A percentile compares a stretch with the other conserved stretches of the same genome.
phyloP scores from a whole-genome alignment of 2,329 filamentous ascomycete genomes.

The Fusarium armeniacum region DNA sequence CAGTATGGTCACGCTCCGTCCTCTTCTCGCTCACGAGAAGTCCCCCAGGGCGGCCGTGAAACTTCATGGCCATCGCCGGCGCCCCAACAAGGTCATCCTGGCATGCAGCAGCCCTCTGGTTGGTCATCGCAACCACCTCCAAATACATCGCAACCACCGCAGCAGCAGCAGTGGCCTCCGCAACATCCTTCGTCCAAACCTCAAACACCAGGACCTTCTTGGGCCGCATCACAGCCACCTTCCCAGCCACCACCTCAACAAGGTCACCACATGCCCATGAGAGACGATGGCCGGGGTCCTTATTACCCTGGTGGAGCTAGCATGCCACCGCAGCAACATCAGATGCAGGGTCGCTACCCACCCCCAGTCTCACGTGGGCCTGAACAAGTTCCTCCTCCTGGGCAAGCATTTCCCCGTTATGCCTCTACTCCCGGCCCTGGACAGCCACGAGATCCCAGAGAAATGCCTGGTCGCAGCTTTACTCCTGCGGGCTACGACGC shows the following conservation, averaged over 20 bases:
- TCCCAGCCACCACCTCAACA: slow-evolving; percentile 54
- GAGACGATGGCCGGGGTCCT: slow-evolving; percentile 57
- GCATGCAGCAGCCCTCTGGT: slow-evolving; percentile 47
- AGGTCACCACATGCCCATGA: slow-evolving; percentile 54
- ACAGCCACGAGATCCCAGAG: slow-evolving; percentile 59
- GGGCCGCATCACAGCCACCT: slow-evolving; percentile 54
- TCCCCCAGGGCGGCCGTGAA: slow-evolving; percentile 56
- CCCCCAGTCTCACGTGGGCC: slow-evolving; percentile 58
- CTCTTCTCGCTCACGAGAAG: slow-evolving; percentile 60
- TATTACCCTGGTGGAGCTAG: slow-evolving; percentile 53
- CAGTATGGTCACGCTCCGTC: slow-evolving; percentile 67
- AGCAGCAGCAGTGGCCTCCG: slow-evolving; percentile 54
- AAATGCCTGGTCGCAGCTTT: slow-evolving; percentile 61
- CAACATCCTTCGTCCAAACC: slow-evolving; percentile 54
- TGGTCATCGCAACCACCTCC: slow-evolving; percentile 53
- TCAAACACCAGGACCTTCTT: slow-evolving; percentile 53
- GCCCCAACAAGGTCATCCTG: slow-evolving; percentile 42
- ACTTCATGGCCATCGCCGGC: slow-evolving; percentile 54
- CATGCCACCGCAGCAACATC: slow-evolving; percentile 51
- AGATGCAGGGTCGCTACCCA: slow-evolving; percentile 57
- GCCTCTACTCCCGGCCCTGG: slow-evolving; percentile 59
- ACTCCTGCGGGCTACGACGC: slow-evolving; percentile 62
- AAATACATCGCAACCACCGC: slow-evolving; percentile 53
- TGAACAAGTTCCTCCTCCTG: slow-evolving; percentile 57
- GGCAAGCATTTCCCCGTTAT: slow-evolving; percentile 61